A percentile compares a stretch with the other conserved stretches of the same genome.
These are phyloP conservation scores for Piromyces sp. DNA, from an alignment of 192 early-diverging fungal genomes.

Conservation along the genomic window DNA sequence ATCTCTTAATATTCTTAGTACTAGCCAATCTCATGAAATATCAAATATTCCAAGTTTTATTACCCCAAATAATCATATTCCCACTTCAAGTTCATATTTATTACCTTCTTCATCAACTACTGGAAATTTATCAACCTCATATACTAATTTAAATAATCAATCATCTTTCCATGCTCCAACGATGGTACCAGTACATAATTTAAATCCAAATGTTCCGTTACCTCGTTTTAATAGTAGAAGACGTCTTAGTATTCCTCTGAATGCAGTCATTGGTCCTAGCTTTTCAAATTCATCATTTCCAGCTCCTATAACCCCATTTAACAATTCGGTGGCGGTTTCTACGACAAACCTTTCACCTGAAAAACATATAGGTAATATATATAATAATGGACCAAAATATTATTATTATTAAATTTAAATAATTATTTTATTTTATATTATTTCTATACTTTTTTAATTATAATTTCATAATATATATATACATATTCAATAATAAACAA, in stretches of 20 bases:
- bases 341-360: neutral
- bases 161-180: neutral
- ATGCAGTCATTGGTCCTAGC: neutral
- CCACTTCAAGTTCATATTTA: neutral
- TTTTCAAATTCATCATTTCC: neutral
- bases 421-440: no score
- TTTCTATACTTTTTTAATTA: no score
- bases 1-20: neutral
- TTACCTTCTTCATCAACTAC: neutral
- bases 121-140: neutral
- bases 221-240: neutral
- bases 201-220: neutral
- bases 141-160: neutral
- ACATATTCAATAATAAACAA: no score
- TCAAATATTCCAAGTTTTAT: neutral
- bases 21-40: neutral
- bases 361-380: neutral
- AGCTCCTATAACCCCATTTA: neutral
- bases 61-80: neutral
- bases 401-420: no score
- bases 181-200: neutral
- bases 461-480: no score
- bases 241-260: neutral
- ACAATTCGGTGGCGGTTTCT: neutral
- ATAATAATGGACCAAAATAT: no score